Evolutionary conservation across 495 filamentous ascomycete genomes (phyloP), one percentile per base, ranked within the genome.

Genomic region (Letharia columbiana): DNA sequence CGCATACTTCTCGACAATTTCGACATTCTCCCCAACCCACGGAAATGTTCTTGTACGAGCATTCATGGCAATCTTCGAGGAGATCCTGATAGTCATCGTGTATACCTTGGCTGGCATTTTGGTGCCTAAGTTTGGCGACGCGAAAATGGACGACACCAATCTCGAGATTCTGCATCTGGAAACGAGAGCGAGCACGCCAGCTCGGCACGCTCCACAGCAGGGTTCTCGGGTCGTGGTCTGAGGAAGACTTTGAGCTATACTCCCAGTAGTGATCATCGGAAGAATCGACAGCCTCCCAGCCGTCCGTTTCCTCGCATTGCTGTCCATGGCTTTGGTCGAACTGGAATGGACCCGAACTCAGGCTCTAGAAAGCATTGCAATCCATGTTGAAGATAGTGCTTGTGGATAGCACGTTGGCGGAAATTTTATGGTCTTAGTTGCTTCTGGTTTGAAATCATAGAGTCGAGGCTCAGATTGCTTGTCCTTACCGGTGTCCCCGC

Each of bases 91-190:
- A 4, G 68, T 68, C 28, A 45, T 67, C 35, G 28, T 63, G 40
- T 70, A 64, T 23, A 39, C 63, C 1, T n/a, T 33, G 15, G 56
- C 66, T 47, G 68, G 68, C 17, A 15, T 70, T 18, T 12, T 62
- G 61, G 47, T 61, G 54, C 65, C 66, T 71, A n/a, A 85, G 70
- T 45, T 87, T 82, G 41, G 82, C 81, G 1, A 81, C 77, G 73
- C 81, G 82, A 50, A 15, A 6, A 54, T 4, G 20, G 11, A 8
- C 33, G 47, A 56, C 33, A 12, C 2, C 10, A 40, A 63, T 7
- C 2, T 37, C 4, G 31, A 37, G 13, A 8, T 56, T 23, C n/a
- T 31, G 3, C 31, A 10, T 15, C 15, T 28, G 42, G 42, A 60
- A 39, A 23, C 15, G 12, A 28, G 7, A 37, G 17, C 0, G 17